Evolutionary conservation across 2,329 filamentous ascomycete species (phyloP).

Genomic region (Fusarium humuli): DNA sequence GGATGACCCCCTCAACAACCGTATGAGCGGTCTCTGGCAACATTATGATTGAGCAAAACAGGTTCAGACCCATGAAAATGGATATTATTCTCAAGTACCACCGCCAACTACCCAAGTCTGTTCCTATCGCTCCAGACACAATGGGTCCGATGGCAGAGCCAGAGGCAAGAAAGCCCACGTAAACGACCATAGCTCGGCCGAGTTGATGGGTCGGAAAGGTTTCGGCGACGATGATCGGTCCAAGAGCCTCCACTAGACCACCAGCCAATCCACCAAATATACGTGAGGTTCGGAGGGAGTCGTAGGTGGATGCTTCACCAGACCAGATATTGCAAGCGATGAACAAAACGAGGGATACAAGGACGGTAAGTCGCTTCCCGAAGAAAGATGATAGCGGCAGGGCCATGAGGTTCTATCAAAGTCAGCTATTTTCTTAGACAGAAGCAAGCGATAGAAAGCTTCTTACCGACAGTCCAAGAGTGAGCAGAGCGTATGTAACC

Average conservation of each 20-base stretch:
- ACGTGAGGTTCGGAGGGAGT: not conserved
- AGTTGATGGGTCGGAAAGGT: slow-evolving; percentile 3
- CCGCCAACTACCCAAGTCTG: not conserved
- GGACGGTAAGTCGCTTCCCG: slow-evolving; percentile 1
- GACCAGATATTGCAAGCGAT: slow-evolving; percentile 19
- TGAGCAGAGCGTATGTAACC: not conserved
- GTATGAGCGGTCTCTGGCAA: slow-evolving; percentile 4
- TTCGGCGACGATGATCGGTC: slow-evolving; percentile 16
- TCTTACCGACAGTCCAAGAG: slow-evolving; percentile 13
- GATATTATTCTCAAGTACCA: slow-evolving; percentile 16
- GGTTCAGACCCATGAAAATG: not conserved
- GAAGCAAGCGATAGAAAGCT: rapidly evolving
- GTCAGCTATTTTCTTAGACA: not conserved
- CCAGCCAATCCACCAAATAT: slow-evolving; percentile 11
- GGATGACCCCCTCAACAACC: not conserved
- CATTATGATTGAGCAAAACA: not conserved
- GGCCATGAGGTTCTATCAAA: slow-evolving; percentile 1
- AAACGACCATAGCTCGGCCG: slow-evolving; percentile 4
- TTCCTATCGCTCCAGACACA: not conserved
- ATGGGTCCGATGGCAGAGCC: slow-evolving; percentile 4
- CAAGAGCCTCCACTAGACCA: slow-evolving; percentile 11
- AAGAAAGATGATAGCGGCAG: not conserved
- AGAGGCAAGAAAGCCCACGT: slow-evolving; percentile 9
- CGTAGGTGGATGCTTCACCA: not conserved
- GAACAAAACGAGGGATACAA: not conserved